These are phyloP conservation scores for Lactarius hengduanensis DNA, from an alignment of 768 basidiomycete species.

Conservation along the genomic window DNA sequence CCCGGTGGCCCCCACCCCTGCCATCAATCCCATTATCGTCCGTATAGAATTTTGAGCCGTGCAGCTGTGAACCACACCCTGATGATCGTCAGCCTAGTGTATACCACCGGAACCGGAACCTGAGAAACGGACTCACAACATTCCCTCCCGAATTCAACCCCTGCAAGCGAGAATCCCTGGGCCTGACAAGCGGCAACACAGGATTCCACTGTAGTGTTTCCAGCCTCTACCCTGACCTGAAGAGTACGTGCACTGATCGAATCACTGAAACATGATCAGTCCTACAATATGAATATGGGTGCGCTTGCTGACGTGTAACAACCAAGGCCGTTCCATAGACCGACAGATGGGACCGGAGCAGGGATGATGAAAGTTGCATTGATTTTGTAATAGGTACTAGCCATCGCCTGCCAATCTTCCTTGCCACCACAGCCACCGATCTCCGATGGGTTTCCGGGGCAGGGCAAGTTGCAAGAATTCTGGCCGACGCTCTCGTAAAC, in stretches of 20 bases:
- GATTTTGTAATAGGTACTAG: not conserved
- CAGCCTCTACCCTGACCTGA: constrained; percentile 35
- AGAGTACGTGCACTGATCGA: constrained; percentile 37
- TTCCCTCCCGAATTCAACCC: constrained; percentile 64
- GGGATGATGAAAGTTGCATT: not conserved
- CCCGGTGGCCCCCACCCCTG: not conserved
- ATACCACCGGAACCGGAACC: not conserved
- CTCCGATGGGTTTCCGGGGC: constrained; percentile 35
- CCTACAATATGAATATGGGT: not conserved
- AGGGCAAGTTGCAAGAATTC: constrained; percentile 48
- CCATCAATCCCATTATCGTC: not conserved
- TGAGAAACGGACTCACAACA: constrained; percentile 54
- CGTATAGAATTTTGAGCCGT: not conserved
- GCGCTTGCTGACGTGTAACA: not conserved
- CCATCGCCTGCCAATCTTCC: not conserved
- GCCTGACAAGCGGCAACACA: constrained; percentile 67
- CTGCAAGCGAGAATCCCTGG: constrained; percentile 69
- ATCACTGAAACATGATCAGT: constrained; percentile 33
- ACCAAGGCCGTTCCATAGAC: not conserved
- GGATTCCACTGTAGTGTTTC: constrained; percentile 58
- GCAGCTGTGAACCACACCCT: constrained; percentile 3
- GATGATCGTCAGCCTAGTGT: not conserved
- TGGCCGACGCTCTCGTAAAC: constrained; percentile 34
- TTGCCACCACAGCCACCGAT: not conserved
- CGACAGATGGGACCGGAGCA: not conserved